A percentile compares a stretch with the other conserved stretches of the same genome.
These are phyloP conservation scores for Neurospora sp. DNA, from an alignment of 495 filamentous ascomycete genomes.

Conservation along the genomic window DNA sequence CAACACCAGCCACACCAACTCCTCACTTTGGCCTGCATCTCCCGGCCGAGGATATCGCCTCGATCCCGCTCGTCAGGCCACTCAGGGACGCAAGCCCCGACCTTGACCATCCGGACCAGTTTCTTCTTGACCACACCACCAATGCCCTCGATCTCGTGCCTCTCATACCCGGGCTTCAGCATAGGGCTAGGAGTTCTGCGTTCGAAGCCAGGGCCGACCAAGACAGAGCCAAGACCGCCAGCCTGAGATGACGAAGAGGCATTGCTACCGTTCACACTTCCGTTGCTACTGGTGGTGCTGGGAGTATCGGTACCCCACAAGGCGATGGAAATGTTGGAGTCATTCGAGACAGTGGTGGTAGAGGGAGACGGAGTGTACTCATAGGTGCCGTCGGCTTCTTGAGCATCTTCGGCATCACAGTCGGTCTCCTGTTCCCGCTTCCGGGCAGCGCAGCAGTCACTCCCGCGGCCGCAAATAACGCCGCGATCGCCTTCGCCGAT, in stretches of 20 bases:
- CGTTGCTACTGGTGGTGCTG: neutral
- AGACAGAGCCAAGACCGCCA: neutral
- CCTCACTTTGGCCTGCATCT: slow-evolving; percentile 42
- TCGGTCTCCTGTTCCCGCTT: slow-evolving; percentile 74
- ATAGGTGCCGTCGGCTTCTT: slow-evolving; percentile 18
- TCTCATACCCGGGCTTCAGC: slow-evolving; percentile 56
- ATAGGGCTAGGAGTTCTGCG: slow-evolving; percentile 30
- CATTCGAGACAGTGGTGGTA: neutral
- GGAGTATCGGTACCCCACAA: slow-evolving; percentile 2
- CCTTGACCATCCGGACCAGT: slow-evolving; percentile 58
- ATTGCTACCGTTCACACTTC: neutral
- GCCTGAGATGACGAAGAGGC: neutral
- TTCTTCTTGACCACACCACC: slow-evolving; percentile 79
- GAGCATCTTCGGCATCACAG: slow-evolving; percentile 57
- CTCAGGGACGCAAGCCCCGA: slow-evolving; percentile 74
- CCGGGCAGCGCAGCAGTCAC: slow-evolving; percentile 56
- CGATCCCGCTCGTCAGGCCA: slow-evolving; percentile 67
- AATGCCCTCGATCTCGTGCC: slow-evolving; percentile 80
- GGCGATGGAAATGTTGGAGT: neutral
- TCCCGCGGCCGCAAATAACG: slow-evolving; percentile 68
- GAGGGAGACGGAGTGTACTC: neutral
- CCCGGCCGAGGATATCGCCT: slow-evolving; percentile 42
- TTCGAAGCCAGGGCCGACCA: slow-evolving; percentile 5
- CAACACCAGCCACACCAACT: slow-evolving; percentile 64
- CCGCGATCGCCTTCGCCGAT: slow-evolving; percentile 83